Conservation (phyloP, 352 stramenopile species). For the Pythium pyrilobum region DNA sequence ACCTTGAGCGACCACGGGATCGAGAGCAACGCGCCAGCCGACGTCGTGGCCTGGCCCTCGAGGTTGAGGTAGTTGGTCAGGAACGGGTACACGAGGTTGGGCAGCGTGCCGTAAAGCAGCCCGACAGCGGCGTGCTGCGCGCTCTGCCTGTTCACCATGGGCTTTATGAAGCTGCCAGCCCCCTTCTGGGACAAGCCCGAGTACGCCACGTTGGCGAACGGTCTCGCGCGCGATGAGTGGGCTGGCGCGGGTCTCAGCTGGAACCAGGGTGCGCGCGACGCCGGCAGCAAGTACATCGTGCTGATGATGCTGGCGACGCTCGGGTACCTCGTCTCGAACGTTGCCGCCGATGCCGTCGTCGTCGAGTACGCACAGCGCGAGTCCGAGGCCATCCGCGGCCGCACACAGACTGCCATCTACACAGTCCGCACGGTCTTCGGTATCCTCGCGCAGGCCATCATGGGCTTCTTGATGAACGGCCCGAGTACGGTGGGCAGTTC, state of each 20-base stretch:
- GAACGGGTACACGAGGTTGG: conserved; percentile 28
- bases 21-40: conserved; percentile 20
- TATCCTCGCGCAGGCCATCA: conserved; percentile 17
- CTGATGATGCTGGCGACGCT: conserved; percentile 29
- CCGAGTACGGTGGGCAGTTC: conserved; percentile 24
- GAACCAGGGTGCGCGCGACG: conserved; percentile 19
- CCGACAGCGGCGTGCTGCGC: conserved; percentile 23
- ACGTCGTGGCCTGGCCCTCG: conserved; percentile 17
- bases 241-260: conserved; percentile 1
- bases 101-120: conserved; percentile 28
- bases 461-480: conserved; percentile 21
- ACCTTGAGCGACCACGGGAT: conserved; percentile 38
- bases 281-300: conserved; percentile 21
- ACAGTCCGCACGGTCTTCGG: conserved; percentile 18
- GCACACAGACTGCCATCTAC: conserved; percentile 20
- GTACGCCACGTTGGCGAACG: neutral
- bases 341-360: conserved; percentile 28
- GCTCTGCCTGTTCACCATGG: conserved; percentile 22
- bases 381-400: conserved; percentile 9
- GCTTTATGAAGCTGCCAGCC: conserved; percentile 15
- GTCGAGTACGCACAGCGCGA: conserved; percentile 20
- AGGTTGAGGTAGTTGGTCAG: conserved; percentile 25
- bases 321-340: conserved; percentile 28
- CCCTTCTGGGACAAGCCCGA: conserved; percentile 19
- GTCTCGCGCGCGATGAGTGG: neutral